phyloP scores from a whole-genome alignment of 2,329 filamentous ascomycete species.

The Cadophora sp. region DNA sequence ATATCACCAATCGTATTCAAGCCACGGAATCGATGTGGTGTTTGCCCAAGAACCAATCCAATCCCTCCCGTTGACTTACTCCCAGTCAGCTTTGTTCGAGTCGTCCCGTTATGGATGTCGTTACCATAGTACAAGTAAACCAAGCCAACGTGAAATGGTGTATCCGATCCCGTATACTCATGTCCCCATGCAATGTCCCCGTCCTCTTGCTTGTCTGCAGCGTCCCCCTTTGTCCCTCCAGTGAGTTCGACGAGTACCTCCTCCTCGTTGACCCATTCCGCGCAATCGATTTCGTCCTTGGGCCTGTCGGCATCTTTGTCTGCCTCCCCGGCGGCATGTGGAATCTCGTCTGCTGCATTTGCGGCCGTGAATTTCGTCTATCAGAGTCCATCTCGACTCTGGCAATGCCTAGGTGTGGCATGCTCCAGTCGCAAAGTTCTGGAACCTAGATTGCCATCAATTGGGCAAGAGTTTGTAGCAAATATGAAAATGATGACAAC shows the following conservation, averaged over 20 bases:
- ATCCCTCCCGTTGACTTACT: slow-evolving; percentile 71
- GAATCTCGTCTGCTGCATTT: slow-evolving; percentile 12
- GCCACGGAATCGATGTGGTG: slow-evolving; percentile 70
- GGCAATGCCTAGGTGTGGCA: background rate
- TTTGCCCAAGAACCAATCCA: slow-evolving; percentile 65
- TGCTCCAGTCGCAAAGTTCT: background rate
- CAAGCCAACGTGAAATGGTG: slow-evolving; percentile 51
- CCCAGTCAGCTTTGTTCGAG: background rate
- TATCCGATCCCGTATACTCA: slow-evolving; percentile 35
- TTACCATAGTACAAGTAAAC: slow-evolving; percentile 71
- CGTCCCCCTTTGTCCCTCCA: slow-evolving; percentile 32
- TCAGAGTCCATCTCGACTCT: background rate
- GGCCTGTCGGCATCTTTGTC: slow-evolving; percentile 14
- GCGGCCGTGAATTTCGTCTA: background rate
- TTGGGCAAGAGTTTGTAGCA: background rate
- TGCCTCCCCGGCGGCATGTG: slow-evolving; percentile 7
- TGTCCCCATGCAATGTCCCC: slow-evolving; percentile 25
- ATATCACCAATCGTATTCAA: slow-evolving; percentile 68
- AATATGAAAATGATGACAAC: background rate
- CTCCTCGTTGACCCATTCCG: slow-evolving; percentile 16
- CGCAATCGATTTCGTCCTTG: background rate
- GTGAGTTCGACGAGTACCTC: slow-evolving; percentile 25
- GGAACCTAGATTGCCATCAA: background rate
- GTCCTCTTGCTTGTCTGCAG: slow-evolving; percentile 22
- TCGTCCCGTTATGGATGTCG: background rate